Evolutionary conservation across 192 early-diverging fungal species (phyloP), one percentile per base, ranked within the genome.

Genomic region (Entomortierella lignicola): DNA sequence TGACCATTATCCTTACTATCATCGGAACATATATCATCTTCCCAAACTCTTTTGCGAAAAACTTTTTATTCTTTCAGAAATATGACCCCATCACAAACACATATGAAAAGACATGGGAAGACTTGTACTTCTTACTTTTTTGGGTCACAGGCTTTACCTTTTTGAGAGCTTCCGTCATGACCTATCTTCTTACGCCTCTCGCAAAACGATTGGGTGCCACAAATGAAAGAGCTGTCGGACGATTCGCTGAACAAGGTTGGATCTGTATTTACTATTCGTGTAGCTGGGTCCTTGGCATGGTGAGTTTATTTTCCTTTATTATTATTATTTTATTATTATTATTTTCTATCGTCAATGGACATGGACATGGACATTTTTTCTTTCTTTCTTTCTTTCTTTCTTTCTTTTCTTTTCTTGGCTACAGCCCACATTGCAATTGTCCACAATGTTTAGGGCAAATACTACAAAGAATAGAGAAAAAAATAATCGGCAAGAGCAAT

Each of bases 241-340:
- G 93, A 55, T 88, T 94, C 55, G 86, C 89, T 39, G 93, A 94
- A 63, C 92, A 94, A 63, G 89, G 92, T 6, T 94, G 91, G 88
- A 83, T 85, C 34, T 88, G 87, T 37, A 77, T 90, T 12, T 93
- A 91, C 73, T 94, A 91, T 64, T 81, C 85, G 7, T 55, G 87
- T 11, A 91, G 89, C 32, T 88, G 88, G 82, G 63, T 85, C 29
- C 82, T 87, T 57, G 92, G 92, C 37, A 81, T 92, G 85, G 88
- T 89, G 81, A 85, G 74, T 27, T 26, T 56, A 23, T 32, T 53
- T 52, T 26, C 7, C 55, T 23, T 66, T 31, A n/a, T 13, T 12
- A 15, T 20, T 18, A 50, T 34, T 4, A 17, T 44, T 44, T 39
- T 55, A 8, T 39, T 37, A 23, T 18, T 54, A 15, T 54, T 54